These are phyloP conservation scores for Heimioporus retisporus DNA, from an alignment of 1,284 basidiomycete genomes.

Conservation along the genomic window DNA sequence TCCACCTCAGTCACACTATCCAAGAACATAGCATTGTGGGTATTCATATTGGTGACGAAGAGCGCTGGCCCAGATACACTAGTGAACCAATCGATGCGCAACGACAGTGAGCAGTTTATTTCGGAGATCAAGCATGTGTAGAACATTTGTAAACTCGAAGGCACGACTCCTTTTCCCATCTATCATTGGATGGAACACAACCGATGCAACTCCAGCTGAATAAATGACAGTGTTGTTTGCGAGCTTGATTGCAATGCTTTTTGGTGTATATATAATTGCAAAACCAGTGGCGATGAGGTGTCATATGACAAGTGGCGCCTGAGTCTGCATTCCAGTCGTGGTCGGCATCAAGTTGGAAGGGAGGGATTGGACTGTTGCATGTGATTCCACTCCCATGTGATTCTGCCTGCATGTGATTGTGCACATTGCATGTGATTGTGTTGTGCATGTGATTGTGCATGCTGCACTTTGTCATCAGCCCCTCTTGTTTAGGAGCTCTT, in stretches of 20 bases:
- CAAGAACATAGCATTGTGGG: conserved; percentile 15
- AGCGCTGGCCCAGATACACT: neutral
- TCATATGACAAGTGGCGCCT: neutral
- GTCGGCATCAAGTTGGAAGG: neutral
- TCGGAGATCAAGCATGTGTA: neutral
- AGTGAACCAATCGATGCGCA: too few species aligned
- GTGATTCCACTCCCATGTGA: too few species aligned
- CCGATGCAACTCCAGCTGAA: conserved; percentile 1
- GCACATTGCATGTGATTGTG: too few species aligned
- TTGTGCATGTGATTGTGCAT: too few species aligned
- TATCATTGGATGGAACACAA: neutral
- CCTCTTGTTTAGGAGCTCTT: too few species aligned
- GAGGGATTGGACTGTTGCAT: neutral
- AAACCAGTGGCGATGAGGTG: neutral
- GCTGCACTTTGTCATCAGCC: too few species aligned
- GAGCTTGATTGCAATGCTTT: neutral
- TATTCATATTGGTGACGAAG: conserved; percentile 1
- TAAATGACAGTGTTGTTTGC: neutral
- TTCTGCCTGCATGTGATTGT: too few species aligned
- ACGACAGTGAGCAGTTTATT: neutral
- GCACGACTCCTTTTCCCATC: neutral
- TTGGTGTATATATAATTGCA: neutral
- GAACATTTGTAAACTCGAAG: neutral
- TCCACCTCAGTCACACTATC: conserved; percentile 22
- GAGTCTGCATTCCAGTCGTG: neutral